Conservation (phyloP, 345 rosid genomes). For the Eucalyptus tenuipes region DNA sequence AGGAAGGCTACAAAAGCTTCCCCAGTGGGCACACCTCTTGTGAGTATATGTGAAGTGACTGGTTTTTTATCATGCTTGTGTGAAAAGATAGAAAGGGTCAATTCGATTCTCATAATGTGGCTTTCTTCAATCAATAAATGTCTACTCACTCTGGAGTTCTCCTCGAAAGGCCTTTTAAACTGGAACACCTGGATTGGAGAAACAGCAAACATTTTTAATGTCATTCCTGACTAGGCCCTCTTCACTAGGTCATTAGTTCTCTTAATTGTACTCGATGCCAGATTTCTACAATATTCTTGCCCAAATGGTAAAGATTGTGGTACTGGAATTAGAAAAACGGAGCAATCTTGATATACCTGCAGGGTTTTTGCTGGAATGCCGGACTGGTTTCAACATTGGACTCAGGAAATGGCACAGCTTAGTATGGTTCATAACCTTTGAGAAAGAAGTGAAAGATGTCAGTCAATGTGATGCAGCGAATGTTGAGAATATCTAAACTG, state of each 20-base stretch:
- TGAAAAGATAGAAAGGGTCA: not conserved
- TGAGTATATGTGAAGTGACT: not conserved
- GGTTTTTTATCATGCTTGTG: not conserved
- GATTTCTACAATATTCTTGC: not conserved
- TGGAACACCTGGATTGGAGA: not conserved
- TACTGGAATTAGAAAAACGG: not conserved
- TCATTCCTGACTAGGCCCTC: not conserved
- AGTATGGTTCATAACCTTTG: not conserved
- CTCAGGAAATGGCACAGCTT: not conserved
- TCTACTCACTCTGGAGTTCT: not conserved
- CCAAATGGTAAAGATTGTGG: not conserved
- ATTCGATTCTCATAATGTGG: not conserved
- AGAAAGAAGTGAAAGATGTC: not conserved
- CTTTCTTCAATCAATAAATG: not conserved
- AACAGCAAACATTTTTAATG: not conserved
- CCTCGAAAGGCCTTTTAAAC: not conserved
- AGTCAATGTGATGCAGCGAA: not conserved
- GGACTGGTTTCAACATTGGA: not conserved
- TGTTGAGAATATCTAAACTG: not conserved
- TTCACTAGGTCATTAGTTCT: not conserved
- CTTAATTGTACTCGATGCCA: not conserved
- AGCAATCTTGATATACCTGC: not conserved
- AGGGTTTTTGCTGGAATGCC: not conserved
- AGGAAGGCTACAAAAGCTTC: constrained; percentile 69
- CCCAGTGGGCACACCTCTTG: constrained; percentile 67